Conservation (phyloP, 305 asterid species). For the Fraxinus platypoda region DNA sequence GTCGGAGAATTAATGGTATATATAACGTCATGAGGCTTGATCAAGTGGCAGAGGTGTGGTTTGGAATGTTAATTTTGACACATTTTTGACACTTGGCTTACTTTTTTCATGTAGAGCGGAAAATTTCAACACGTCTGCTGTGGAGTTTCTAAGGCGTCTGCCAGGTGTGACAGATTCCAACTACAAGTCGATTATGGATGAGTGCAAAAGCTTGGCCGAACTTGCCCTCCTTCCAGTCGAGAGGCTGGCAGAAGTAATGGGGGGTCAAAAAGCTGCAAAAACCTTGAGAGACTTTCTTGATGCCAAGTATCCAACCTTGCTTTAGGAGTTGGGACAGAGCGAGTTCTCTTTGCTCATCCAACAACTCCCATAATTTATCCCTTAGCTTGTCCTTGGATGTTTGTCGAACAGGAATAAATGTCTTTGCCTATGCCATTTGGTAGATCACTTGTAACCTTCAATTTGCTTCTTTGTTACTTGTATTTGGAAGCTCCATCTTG, state of each 20-base stretch:
- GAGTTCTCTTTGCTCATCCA: not conserved
- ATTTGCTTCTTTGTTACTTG: not conserved
- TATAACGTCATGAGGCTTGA: not conserved
- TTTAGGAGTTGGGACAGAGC: conserved; percentile 32
- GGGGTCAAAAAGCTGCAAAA: conserved; percentile 84
- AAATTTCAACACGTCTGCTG: conserved; percentile 90
- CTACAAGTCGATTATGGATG: conserved; percentile 79
- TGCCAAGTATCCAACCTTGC: conserved; percentile 90
- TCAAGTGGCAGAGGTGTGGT: not conserved
- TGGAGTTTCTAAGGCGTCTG: conserved; percentile 86
- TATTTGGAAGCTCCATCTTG: conserved; percentile 1
- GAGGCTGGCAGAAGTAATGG: conserved; percentile 76
- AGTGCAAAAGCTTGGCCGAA: conserved; percentile 77
- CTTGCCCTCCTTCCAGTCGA: conserved; percentile 71
- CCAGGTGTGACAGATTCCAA: conserved; percentile 95
- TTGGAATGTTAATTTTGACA: not conserved
- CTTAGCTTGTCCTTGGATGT: not conserved
- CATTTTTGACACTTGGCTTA: conserved; percentile 1
- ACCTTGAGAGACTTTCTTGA: conserved; percentile 89
- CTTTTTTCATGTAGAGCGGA: conserved; percentile 62
- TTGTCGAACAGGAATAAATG: not conserved
- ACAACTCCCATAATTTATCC: not conserved
- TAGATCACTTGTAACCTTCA: not conserved
- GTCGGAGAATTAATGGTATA: not conserved
- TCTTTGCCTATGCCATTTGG: not conserved